Percentiles rank a stretch among this genome's conserved stretches.
These are phyloP conservation scores for Plectosphaerella cucumerina DNA, from an alignment of 2,329 filamentous ascomycete species.

Conservation along the genomic window DNA sequence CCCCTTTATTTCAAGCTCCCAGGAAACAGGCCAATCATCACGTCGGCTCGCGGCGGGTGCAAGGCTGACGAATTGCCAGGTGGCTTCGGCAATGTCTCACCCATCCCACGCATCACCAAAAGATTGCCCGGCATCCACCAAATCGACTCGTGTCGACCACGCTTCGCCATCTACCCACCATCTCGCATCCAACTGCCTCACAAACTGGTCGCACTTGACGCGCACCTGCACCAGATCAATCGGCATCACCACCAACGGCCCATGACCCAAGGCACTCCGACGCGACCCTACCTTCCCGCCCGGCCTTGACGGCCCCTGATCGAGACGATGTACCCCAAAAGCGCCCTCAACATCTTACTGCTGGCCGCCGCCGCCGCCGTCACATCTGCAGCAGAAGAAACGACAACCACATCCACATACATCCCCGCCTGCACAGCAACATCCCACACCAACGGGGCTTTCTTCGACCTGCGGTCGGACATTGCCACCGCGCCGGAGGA, in stretches of 20 bases:
- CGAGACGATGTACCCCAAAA: constrained; percentile 17
- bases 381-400: constrained; percentile 26
- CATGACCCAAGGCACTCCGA: not conserved
- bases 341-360: constrained; percentile 22
- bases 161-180: not conserved
- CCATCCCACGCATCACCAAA: too few relatives aligned
- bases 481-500: constrained; percentile 40
- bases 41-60: too few relatives aligned
- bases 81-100: constrained; percentile 1
- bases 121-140: not conserved
- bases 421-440: constrained; percentile 51
- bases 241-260: not conserved
- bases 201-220: too few relatives aligned
- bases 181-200: not conserved
- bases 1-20: too few relatives aligned
- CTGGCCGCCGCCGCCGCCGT: constrained; percentile 24
- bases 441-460: constrained; percentile 50
- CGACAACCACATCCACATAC: constrained; percentile 36
- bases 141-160: not conserved
- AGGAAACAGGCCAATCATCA: too few relatives aligned
- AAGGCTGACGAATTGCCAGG: constrained; percentile 5
- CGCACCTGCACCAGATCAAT: not conserved
- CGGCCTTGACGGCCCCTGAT: too few relatives aligned
- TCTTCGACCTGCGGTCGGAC: constrained; percentile 56
- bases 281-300: too few relatives aligned